Evolutionary conservation across 371 early-diverging fungal species (phyloP).

Genomic region (Actinomortierella wolfii): DNA sequence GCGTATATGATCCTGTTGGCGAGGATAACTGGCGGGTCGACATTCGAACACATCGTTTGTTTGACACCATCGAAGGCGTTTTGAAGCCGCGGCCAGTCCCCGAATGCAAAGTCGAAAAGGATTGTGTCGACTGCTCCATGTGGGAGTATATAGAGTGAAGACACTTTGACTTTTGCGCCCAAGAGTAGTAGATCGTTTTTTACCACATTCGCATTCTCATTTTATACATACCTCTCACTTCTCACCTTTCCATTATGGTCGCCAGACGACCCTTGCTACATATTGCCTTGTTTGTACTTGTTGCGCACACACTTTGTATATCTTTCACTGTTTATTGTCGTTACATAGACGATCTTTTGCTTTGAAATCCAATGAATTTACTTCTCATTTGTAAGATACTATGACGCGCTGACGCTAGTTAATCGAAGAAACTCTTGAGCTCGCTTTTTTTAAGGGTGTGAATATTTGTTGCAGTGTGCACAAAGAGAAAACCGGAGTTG

Average conservation of each 20-base stretch:
- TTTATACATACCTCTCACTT: too few relatives aligned
- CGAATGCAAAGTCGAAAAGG: constrained; percentile 52
- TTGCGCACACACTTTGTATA: background rate
- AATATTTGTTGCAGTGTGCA: background rate
- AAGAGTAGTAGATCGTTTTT: background rate
- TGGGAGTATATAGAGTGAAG: constrained; percentile 66
- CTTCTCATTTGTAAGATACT: too few relatives aligned
- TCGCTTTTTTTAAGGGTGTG: constrained; percentile 10
- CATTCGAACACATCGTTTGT: constrained; percentile 79
- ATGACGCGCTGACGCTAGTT: too few relatives aligned
- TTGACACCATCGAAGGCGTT: constrained; percentile 80
- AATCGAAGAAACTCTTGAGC: too few relatives aligned
- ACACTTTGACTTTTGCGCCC: too few relatives aligned
- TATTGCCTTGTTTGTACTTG: too few relatives aligned
- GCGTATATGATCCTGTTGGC: constrained; percentile 73
- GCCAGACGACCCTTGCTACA: too few relatives aligned
- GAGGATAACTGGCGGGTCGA: constrained; percentile 74
- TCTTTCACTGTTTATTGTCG: background rate
- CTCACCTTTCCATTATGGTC: too few relatives aligned
- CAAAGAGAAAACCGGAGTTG: too few relatives aligned
- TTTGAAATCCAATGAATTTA: too few relatives aligned
- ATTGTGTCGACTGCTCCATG: constrained; percentile 77
- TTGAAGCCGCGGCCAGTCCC: constrained; percentile 67
- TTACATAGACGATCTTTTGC: background rate
- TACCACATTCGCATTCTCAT: background rate